These are phyloP conservation scores for Castanopsis chinensis DNA, from an alignment of 306 rosid genomes.

Conservation along the genomic window DNA sequence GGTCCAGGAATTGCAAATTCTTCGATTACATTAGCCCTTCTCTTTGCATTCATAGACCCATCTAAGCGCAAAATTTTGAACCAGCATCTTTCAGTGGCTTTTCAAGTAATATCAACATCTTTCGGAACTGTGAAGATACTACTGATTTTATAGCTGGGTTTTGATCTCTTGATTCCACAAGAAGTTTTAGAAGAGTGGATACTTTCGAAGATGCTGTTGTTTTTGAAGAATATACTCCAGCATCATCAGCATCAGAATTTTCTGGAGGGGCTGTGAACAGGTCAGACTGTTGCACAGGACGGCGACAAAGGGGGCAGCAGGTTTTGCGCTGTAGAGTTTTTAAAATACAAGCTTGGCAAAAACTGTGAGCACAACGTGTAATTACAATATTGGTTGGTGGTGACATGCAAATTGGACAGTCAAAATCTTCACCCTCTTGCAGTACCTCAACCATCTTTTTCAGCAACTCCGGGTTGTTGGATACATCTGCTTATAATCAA, in stretches of 20 bases:
- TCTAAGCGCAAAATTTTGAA: slow-evolving; percentile 64
- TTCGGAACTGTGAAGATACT: slow-evolving; percentile 76
- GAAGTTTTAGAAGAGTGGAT: slow-evolving; percentile 60
- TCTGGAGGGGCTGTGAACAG: slow-evolving; percentile 68
- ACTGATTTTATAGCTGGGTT: slow-evolving; percentile 60
- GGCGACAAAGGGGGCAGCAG: slow-evolving; percentile 82
- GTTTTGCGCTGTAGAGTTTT: slow-evolving; percentile 46
- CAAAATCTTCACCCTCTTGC: slow-evolving; percentile 82
- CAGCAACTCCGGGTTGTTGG: slow-evolving; percentile 72
- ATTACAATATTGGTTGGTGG: slow-evolving; percentile 58
- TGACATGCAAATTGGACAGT: slow-evolving; percentile 79
- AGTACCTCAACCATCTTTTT: slow-evolving; percentile 57
- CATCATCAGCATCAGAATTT: slow-evolving; percentile 30
- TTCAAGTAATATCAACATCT: slow-evolving; percentile 60
- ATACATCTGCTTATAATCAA: slow-evolving; percentile 48
- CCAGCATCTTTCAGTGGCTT: slow-evolving; percentile 64
- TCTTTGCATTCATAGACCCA: slow-evolving; percentile 70
- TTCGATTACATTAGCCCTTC: slow-evolving; percentile 53
- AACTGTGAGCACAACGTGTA: slow-evolving; percentile 75
- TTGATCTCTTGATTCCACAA: slow-evolving; percentile 46
- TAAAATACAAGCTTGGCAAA: slow-evolving; percentile 67
- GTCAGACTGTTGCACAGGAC: slow-evolving; percentile 46
- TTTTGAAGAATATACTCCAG: slow-evolving; percentile 17
- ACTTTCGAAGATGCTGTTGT: slow-evolving; percentile 51
- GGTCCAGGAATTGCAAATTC: slow-evolving; percentile 41